These are phyloP conservation scores for Cytidiella melzeri DNA, from an alignment of 768 basidiomycete genomes.

Conservation along the genomic window DNA sequence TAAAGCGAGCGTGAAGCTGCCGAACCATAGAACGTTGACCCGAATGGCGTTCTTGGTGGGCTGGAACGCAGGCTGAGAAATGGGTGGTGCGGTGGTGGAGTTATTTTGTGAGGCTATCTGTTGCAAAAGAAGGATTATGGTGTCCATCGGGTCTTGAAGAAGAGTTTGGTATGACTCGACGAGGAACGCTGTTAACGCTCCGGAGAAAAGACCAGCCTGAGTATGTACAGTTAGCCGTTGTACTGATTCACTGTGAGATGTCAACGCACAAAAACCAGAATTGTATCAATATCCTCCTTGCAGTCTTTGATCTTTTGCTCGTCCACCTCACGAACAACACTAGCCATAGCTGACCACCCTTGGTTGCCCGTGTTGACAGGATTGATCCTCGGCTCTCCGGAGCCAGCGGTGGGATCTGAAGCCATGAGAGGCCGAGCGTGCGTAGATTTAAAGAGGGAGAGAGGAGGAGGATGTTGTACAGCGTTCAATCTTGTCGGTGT, in stretches of 20 bases:
- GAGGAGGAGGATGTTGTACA: too few species aligned
- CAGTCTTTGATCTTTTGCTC: constrained; percentile 1
- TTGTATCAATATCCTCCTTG: constrained; percentile 6
- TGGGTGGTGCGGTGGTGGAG: not conserved
- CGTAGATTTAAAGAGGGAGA: too few species aligned
- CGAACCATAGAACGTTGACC: constrained; percentile 9
- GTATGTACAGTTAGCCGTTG: not conserved
- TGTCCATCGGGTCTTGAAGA: not conserved
- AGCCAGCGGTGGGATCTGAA: too few species aligned
- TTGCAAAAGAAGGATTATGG: not conserved
- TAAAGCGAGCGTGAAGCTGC: constrained; percentile 3
- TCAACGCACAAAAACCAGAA: constrained; percentile 3
- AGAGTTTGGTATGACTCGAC: not conserved
- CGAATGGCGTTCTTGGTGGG: not conserved
- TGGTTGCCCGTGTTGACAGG: too few species aligned
- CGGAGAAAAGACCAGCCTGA: constrained; percentile 6
- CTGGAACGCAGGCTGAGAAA: not conserved
- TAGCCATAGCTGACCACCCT: not conserved
- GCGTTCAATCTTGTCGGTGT: too few species aligned
- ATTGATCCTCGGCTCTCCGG: too few species aligned
- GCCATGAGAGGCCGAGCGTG: too few species aligned
- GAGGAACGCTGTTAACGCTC: not conserved
- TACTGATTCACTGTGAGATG: too few species aligned
- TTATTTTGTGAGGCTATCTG: not conserved
- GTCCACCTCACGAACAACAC: not conserved